These are phyloP conservation scores for Yamadazyma membranifaciens DNA, from an alignment of 1,139 yeast genomes.

Conservation along the genomic window DNA sequence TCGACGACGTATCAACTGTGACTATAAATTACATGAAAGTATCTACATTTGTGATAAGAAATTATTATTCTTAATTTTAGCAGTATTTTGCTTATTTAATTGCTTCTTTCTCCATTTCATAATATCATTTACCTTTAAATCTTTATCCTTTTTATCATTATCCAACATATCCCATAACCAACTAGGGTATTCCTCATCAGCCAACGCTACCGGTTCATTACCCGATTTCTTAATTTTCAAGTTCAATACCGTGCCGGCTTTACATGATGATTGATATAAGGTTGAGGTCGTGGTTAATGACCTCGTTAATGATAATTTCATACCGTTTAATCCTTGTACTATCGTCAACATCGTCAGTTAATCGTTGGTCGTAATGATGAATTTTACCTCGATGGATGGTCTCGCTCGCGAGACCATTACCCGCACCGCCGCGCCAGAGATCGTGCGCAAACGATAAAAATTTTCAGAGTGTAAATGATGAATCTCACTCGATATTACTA, in stretches of 20 bases:
- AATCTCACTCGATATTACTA: too few relatives aligned
- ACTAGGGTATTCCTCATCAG: conserved; percentile 85
- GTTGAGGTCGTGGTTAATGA: not conserved
- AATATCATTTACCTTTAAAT: conserved; percentile 57
- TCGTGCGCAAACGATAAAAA: conserved; percentile 11
- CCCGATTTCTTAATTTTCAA: conserved; percentile 76
- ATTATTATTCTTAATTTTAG: conserved; percentile 73
- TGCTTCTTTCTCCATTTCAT: conserved; percentile 67
- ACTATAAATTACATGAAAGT: too few relatives aligned
- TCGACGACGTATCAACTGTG: too few relatives aligned
- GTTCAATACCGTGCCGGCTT: conserved; percentile 79
- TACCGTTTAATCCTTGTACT: not conserved
- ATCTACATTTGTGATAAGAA: conserved; percentile 55
- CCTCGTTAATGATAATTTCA: not conserved
- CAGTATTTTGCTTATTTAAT: conserved; percentile 64
- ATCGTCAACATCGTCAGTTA: not conserved
- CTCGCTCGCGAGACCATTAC: conserved; percentile 1
- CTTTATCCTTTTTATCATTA: conserved; percentile 49
- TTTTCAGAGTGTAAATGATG: conserved; percentile 7
- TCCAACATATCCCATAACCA: conserved; percentile 95
- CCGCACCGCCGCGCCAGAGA: not conserved
- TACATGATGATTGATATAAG: conserved; percentile 37
- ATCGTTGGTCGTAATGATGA: not conserved
- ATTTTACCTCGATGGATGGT: not conserved
- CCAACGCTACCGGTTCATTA: conserved; percentile 85